Conservation (phyloP, 1,284 basidiomycete genomes). For the Cryptococcus hybrid region DNA sequence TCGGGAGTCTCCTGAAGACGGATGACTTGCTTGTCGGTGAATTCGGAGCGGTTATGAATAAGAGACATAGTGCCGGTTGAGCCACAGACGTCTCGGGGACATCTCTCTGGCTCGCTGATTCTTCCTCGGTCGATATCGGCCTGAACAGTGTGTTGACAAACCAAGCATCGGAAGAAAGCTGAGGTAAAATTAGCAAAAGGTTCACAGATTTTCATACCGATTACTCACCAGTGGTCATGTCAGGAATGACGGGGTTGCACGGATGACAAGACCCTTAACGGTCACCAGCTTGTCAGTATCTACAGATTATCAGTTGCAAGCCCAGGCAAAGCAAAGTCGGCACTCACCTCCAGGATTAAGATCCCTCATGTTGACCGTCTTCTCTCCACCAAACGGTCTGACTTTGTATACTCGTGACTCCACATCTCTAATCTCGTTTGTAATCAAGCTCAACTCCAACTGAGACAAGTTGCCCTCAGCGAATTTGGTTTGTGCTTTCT, state of each 20-base stretch:
- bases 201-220: neutral
- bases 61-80: constrained; percentile 86
- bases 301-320: constrained; percentile 43
- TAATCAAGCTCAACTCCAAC: constrained; percentile 67
- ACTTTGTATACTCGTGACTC: constrained; percentile 84
- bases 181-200: constrained; percentile 22
- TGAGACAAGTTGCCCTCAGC: constrained; percentile 32
- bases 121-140: constrained; percentile 95
- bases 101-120: constrained; percentile 87
- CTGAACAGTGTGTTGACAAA: constrained; percentile 90
- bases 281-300: constrained; percentile 96
- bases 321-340: neutral
- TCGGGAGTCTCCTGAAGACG: constrained; percentile 97
- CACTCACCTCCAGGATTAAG: constrained; percentile 79
- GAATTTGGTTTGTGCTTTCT: constrained; percentile 42
- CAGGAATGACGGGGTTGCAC: constrained; percentile 95
- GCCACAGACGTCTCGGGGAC: constrained; percentile 88
- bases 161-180: constrained; percentile 97
- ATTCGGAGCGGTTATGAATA: constrained; percentile 95
- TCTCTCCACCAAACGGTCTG: constrained; percentile 77
- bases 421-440: constrained; percentile 76
- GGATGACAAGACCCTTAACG: constrained; percentile 95
- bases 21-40: constrained; percentile 92
- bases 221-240: constrained; percentile 71
- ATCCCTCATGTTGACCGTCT: constrained; percentile 81